Base-by-base conservation (phyloP, 345 rosid species). In the Zanthoxylum bungeanum region DNA sequence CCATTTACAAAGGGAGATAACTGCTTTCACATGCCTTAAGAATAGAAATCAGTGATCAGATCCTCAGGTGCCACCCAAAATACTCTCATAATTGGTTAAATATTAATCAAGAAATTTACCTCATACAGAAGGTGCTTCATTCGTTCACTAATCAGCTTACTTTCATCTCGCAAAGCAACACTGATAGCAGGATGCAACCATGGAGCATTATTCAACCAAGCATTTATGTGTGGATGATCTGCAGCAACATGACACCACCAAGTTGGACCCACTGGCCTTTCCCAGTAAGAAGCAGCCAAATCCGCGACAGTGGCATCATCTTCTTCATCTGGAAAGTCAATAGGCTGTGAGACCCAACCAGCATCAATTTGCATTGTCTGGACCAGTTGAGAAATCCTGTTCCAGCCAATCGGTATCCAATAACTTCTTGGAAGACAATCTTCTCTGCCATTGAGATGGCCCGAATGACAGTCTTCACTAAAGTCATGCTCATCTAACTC, bases 241-340 rank as follows among this genome's bases (percentile, higher is more conserved):
- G 91, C 86, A 37, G 70, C 82, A 0, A 88, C 79, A 63, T 88
- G 87, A 64, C 89, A 86, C 93, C 91, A 86, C 91, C 93, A 88
- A 1, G 89, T 86, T 5, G 89, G 91, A 34, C 93, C 91, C 0
- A 79, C 74, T 5, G 86, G 83, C 58, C 81, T 53, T 79, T 85
- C 86, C 88, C 85, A 82, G 71, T 86, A 85, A 65, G 89, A 88
- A 64, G 85, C 73, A 28, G 89, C 89, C 12, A 86, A 5, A 72
- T 86, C 93, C 12, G 89, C 85, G 46, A 85, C 83, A 0, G 89
- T 83, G 17, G 75, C 81, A 63, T 77, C 79, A 27, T 77, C 85
- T 51, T 81, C 83, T 19, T 78, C 76, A 46, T 73, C 80, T 0
- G 64, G 1, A 4, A 68, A 69, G 42, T 70, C 84, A 36, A 75